A percentile compares a stretch with the other conserved stretches of the same genome.
These are phyloP conservation scores for Cucurbita pepo DNA, from an alignment of 306 rosid genomes.

Conservation along the genomic window DNA sequence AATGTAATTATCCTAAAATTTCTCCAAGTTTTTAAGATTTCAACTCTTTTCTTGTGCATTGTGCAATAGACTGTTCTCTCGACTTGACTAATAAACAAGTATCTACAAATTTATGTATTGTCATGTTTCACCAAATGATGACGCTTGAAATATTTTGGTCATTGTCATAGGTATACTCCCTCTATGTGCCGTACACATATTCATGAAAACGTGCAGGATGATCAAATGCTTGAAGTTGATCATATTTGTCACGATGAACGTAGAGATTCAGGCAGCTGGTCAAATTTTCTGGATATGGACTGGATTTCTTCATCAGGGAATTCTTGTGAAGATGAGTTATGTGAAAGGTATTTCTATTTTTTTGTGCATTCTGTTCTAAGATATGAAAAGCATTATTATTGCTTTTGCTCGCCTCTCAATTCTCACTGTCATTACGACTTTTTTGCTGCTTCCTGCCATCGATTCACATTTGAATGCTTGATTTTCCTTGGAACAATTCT, in stretches of 20 bases:
- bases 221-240: constrained; percentile 26
- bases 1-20: not conserved
- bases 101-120: not conserved
- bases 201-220: constrained; percentile 31
- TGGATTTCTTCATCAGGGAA: constrained; percentile 86
- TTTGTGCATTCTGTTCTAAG: not conserved
- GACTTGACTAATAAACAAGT: not conserved
- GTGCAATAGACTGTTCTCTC: not conserved
- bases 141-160: not conserved
- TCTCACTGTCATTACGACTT: not conserved
- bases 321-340: constrained; percentile 76
- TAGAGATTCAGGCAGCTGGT: constrained; percentile 54
- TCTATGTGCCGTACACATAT: constrained; percentile 33
- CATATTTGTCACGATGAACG: constrained; percentile 47
- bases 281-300: constrained; percentile 53
- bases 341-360: constrained; percentile 38
- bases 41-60: not conserved
- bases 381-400: not conserved
- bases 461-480: not conserved
- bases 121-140: not conserved
- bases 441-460: not conserved
- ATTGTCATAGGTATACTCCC: constrained; percentile 12
- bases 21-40: not conserved
- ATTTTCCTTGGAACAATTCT: not conserved
- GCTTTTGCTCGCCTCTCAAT: not conserved